Evolutionary conservation across 2,329 filamentous ascomycete species (phyloP).

Genomic region (Pseudocercospora pini-densiflorae): DNA sequence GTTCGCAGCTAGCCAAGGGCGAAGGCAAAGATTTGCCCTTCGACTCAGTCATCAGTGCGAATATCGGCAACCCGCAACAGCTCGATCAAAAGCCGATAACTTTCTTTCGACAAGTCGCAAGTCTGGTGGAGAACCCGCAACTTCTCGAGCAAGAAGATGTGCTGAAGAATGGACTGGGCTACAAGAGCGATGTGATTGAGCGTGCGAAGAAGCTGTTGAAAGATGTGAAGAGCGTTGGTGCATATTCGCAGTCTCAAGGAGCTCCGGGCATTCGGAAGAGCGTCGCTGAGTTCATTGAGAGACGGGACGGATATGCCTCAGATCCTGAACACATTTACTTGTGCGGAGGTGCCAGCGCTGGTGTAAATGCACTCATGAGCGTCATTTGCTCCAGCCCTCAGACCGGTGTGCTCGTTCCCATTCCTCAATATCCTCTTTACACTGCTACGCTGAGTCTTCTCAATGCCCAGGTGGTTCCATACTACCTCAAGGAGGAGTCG

Average conservation of each 20-base stretch:
- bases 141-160: slow-evolving; percentile 82
- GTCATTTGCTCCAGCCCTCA: slow-evolving; percentile 79
- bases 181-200: slow-evolving; percentile 86
- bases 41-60: slow-evolving; percentile 89
- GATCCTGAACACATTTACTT: slow-evolving; percentile 84
- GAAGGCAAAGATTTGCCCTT: slow-evolving; percentile 76
- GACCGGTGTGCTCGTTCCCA: slow-evolving; percentile 87
- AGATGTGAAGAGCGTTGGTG: slow-evolving; percentile 87
- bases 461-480: slow-evolving; percentile 85
- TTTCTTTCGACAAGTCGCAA: slow-evolving; percentile 97
- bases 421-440: slow-evolving; percentile 98
- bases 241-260: slow-evolving; percentile 94
- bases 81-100: slow-evolving; percentile 99
- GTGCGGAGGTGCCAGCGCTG: slow-evolving; percentile 87
- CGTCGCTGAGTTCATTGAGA: slow-evolving; percentile 89
- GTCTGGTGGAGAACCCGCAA: slow-evolving; percentile 85
- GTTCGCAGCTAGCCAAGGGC: slow-evolving; percentile 66
- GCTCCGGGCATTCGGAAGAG: slow-evolving; percentile 84
- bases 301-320: slow-evolving; percentile 83
- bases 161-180: slow-evolving; percentile 76
- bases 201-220: slow-evolving; percentile 80
- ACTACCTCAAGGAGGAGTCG: slow-evolving; percentile 85
- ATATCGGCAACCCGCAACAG: slow-evolving; percentile 99
- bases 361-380: slow-evolving; percentile 91
- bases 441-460: slow-evolving; percentile 88